Evolutionary conservation across 352 stramenopile genomes (phyloP), one percentile per base, ranked within the genome.

Genomic region (Achlya hypogyna): DNA sequence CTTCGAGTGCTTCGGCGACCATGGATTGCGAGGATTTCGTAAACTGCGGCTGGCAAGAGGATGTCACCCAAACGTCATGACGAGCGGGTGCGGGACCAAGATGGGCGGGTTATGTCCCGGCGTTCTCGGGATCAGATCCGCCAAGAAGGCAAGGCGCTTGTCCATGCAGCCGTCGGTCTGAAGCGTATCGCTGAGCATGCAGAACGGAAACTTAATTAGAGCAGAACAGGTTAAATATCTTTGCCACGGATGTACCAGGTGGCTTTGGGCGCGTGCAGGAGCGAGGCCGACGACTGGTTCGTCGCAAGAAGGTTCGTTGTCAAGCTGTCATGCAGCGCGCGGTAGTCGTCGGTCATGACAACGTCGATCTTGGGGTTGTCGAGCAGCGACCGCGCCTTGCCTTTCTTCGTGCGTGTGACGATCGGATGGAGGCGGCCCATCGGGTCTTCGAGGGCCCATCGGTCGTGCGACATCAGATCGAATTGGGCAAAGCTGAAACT

Each of bases 241-340:
- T 56, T 56, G 25, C 49, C 49, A 56, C 49, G 49, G 25, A 56
- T 56, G 31, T 56, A 56, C 49, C 49, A 56, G 12, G 49, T 56
- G 31, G 25, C 31, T 56, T 35, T 56, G 25, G 49, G 49, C 10
- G 49, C 49, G 8, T 56, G 49, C 10, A 56, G 31, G 10, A 56
- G 10, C 10, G 14, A 20, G 25, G 49, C 49, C 10, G 49, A 12
- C 8, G 49, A 56, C 31, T 16, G 12, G 49, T 56, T 56, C 10
- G 25, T 56, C 8, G 49, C 8, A 20, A 56, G 25, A 20, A 56
- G 25, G 8, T 56, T 56, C 25, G 14, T 10, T n/a, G n/a, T 56
- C 49, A 56, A 10, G 8, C 49, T 56, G 25, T 56, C 49, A 12
- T 56, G 49, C 2, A 56, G 49, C 31, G 31, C 49, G 25, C 49